Percentiles rank a stretch among this genome's conserved stretches.
Evolutionary conservation across 202 grass and related monocot genomes (phyloP).

Genomic region (Eragrostis tef): DNA sequence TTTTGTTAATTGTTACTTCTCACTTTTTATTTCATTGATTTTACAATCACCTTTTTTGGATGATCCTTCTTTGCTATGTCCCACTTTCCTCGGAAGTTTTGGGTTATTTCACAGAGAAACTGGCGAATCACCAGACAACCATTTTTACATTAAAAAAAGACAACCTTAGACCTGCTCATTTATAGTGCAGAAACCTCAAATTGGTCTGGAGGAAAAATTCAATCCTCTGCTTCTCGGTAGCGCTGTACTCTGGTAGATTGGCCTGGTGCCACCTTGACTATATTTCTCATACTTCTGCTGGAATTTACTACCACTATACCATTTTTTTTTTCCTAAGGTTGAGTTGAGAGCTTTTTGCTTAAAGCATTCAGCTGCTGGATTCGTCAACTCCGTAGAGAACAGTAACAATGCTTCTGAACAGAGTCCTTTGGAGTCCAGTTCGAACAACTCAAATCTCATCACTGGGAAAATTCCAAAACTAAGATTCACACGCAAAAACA

Average conservation of each 20-base stretch:
- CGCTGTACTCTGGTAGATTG: neutral
- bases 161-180: constrained; percentile 12
- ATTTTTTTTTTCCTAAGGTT: neutral
- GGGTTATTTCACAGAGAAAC: constrained; percentile 30
- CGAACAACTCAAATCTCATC: constrained; percentile 43
- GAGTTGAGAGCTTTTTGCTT: constrained; percentile 94
- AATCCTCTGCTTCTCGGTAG: neutral
- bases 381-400: constrained; percentile 34
- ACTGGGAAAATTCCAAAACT: constrained; percentile 71
- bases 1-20: constrained; percentile 34
- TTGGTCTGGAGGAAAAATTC: neutral
- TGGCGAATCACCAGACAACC: neutral
- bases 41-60: constrained; percentile 4
- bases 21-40: constrained; percentile 21
- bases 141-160: constrained; percentile 14
- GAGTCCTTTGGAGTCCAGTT: constrained; percentile 35
- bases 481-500: constrained; percentile 88
- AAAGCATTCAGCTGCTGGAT: constrained; percentile 77
- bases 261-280: constrained; percentile 16
- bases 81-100: neutral
- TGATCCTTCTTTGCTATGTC: constrained; percentile 8
- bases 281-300: constrained; percentile 37
- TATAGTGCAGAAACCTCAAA: neutral
- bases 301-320: constrained; percentile 25
- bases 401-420: constrained; percentile 52